Evolutionary conservation across 1,139 yeast genomes (phyloP).

Genomic region (Taiozyma onychis): DNA sequence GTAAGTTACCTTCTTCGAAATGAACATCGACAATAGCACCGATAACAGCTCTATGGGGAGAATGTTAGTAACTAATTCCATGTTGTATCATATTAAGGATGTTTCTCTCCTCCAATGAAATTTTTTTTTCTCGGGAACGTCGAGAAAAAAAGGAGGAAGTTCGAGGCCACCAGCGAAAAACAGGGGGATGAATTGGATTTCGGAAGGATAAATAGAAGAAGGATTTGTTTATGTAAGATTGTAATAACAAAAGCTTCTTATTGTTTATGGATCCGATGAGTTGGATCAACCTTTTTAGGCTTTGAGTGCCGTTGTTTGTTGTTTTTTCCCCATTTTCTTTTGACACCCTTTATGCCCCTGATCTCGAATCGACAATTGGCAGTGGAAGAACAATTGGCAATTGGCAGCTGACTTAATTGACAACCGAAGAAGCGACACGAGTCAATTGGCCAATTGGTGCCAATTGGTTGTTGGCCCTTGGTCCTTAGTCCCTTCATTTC

Average conservation of each 20-base stretch:
- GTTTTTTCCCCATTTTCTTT: too few relatives aligned
- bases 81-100: neutral
- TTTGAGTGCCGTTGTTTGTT: too few relatives aligned
- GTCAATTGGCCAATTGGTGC: neutral
- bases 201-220: neutral
- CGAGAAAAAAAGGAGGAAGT: neutral
- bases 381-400: too few relatives aligned
- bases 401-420: too few relatives aligned
- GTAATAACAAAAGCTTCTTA: too few relatives aligned
- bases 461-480: neutral
- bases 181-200: neutral
- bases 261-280: neutral
- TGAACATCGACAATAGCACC: constrained; percentile 99
- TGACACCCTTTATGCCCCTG: too few relatives aligned
- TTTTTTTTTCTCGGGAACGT: neutral
- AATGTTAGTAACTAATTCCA: constrained; percentile 3
- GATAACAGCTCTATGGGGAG: constrained; percentile 74
- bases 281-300: neutral
- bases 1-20: constrained; percentile 95
- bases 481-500: neutral
- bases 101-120: neutral
- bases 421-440: too few relatives aligned
- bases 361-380: too few relatives aligned
- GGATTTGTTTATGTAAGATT: too few relatives aligned
- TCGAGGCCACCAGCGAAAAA: neutral